These are phyloP conservation scores for Ceratocystis colombiana DNA, from an alignment of 2,329 filamentous ascomycete genomes.

Conservation along the genomic window DNA sequence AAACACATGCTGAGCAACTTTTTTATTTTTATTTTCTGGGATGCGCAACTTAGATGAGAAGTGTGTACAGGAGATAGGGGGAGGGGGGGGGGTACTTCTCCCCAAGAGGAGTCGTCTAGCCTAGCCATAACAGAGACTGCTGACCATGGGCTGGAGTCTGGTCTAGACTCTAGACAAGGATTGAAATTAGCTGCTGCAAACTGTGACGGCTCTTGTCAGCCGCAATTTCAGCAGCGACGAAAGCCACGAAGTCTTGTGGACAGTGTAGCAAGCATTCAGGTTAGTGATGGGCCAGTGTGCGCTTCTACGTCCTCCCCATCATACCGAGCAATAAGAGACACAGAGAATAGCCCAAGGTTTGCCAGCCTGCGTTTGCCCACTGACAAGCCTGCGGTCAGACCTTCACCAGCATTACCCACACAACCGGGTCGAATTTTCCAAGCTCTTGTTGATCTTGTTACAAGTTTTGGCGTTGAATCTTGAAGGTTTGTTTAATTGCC, in stretches of 20 bases:
- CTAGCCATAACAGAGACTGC: background rate
- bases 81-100: too few relatives aligned
- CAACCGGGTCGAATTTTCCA: background rate
- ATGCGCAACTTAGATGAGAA: too few relatives aligned
- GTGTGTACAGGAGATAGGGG: too few relatives aligned
- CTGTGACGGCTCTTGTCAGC: background rate
- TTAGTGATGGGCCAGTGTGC: too few relatives aligned
- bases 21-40: too few relatives aligned
- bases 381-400: background rate
- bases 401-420: background rate
- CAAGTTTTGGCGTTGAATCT: background rate
- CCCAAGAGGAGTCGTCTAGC: too few relatives aligned
- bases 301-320: too few relatives aligned
- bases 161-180: slow-evolving; percentile 8
- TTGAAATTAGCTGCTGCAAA: slow-evolving; percentile 8
- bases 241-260: background rate
- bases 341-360: too few relatives aligned
- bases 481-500: background rate
- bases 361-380: background rate
- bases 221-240: slow-evolving; percentile 4
- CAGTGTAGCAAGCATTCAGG: too few relatives aligned
- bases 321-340: too few relatives aligned
- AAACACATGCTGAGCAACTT: background rate
- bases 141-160: background rate
- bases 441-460: background rate